Base-by-base conservation (phyloP, 176 grass and related monocot species). In the Carex pumila region DNA sequence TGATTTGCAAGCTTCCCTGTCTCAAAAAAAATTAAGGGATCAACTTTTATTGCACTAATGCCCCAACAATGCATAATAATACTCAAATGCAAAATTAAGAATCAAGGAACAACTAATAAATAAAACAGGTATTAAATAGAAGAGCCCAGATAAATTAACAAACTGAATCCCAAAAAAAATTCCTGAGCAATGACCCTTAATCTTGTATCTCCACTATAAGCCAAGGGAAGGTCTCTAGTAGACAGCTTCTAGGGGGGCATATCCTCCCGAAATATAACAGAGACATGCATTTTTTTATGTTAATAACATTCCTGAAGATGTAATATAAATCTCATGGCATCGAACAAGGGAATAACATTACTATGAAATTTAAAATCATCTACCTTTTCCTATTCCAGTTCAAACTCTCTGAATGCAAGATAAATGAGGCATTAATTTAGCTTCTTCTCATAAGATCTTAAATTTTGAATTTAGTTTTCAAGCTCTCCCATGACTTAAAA, bases 1-100 rank as follows among this genome's bases (percentile, higher is more conserved):
- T 12, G 93, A 99, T 89, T 95, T 99, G 85, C 93, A 95, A 61
- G 96, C 96, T 82, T 99, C 96, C 86, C 96, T 95, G 85, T 81
- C 52, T 31, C 22, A 54, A 56, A 34, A 56, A 39, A 32, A 78
- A 57, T 77, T 29, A 77, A 0, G 37, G 37, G 37, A 39, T 39
- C 37, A 39, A 39, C 37, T 39, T 39, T 39, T 6, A 39, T 39
- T 39, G 4, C 37, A 39, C 37, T 39, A 50, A 32, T 13, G 21
- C 73, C 71, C 69, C 47, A 31, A 77, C 12, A 77, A 77, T 76
- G 71, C 21, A 76, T 77, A 34, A 55, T 55, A 55, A 56, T 77
- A 77, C 56, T 77, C 21, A 9, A 22, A 77, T 17, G 3, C 73
- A 56, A 77, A 39, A 77, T 77, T 30, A 77, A 77, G 6, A 77